Evolutionary conservation across 148 eudicot species (phyloP), one percentile per base, ranked within the genome.

Genomic region (Fallopia convolvulus): DNA sequence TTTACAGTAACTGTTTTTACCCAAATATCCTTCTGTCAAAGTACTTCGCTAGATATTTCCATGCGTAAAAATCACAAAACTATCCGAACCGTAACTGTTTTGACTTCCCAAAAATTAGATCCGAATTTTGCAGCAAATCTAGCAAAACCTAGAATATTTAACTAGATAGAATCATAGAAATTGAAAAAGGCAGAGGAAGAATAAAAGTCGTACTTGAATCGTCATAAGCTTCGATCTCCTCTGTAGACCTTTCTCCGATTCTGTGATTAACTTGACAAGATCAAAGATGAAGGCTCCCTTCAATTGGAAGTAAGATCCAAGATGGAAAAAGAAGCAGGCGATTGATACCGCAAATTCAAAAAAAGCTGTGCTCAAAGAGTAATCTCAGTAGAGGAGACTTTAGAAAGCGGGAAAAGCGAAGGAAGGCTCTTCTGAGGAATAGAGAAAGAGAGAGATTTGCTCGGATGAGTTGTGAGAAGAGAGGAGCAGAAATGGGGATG

Each of bases 171-270:
- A n/a, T n/a, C n/a, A n/a, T n/a, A n/a, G 15, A 65, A 68, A 36
- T 68, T 8, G 5, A 33, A 68, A 33, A 36, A 20, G 44, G 1
- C 3, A 30, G 46, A 14, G 44, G 72, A 68, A 36, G 68, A 39
- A 68, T 23, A 23, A 33, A 39, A 68, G 4, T 18, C 86, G 68
- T 74, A 90, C 93, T 84, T 88, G 85, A 60, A 79, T 36, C 80
- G 76, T 82, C 89, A 86, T 90, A n/a, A 20, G 30, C 36, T 23
- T 39, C 68, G 36, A 61, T 61, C 68, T 23, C 68, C 68, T 23
- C 68, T 61, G 5, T 26, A 23, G 14, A 61, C 14, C 68, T 61
- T 61, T 11, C 68, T 20, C 72, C 47, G 47, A 44, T 44, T 44
- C 47, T 2, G 47, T 44, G 47, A 8, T 44, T 44, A 44, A 9